Evolutionary conservation across 257 asterid species (phyloP), one percentile per base, ranked within the genome.

Genomic region (Vinca minor): DNA sequence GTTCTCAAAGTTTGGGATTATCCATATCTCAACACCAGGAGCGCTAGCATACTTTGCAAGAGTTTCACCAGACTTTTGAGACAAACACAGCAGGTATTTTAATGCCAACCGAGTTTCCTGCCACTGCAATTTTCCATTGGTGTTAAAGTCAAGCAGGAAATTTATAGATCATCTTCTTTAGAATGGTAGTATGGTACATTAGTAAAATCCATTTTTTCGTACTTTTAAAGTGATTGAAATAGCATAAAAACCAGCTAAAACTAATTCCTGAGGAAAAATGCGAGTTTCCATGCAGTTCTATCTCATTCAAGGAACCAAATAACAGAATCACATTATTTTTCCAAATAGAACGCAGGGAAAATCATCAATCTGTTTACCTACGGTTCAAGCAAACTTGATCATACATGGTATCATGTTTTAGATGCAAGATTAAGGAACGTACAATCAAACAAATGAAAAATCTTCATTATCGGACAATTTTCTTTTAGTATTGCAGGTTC

Each of bases 11-110:
- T 80, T 74, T 8, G 89, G 86, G 49, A 80, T 68, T 64, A 90
- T 78, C 90, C 94, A 87, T 41, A 87, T 54, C 69, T 84, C 82
- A 59, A 68, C 60, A 47, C 74, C 80, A 42, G 62, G 15, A 46
- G 69, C 62, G 58, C 77, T 86, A 15, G 76, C 88, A 73, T 80
- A 83, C 61, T 74, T 78, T 38, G 71, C 63, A 49, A 90, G 78
- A 25, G 69, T 78, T 66, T 82, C 85, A 0, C 95, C 95, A 69
- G 25, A 69, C 71, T 77, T 72, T 85, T 14, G 92, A 79, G 62
- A 90, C 86, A 69, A 90, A 90, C 54, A 87, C 83, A 1, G 97
- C 89, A 13, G 71, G 76, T 70, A 90, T 84, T 64, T 70, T 75
- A 62, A 90, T 74, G 61, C 86, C 87, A 57, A 76, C 77, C 13